Conservation (phyloP, 768 basidiomycete genomes). For the Calvatia gigantea region DNA sequence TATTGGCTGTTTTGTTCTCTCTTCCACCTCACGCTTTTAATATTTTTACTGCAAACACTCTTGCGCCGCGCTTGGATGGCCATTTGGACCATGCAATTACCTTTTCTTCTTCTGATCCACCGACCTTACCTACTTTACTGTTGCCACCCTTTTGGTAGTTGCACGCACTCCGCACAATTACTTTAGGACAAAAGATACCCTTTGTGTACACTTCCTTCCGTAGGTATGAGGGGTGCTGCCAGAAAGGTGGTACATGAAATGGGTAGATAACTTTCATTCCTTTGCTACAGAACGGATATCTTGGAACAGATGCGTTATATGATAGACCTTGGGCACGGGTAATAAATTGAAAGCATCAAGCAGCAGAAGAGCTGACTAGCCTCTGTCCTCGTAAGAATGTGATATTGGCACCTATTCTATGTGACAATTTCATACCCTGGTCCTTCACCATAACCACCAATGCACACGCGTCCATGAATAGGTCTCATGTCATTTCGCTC, state of each 20-base stretch:
- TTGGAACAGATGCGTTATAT: background rate
- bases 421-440: too few species aligned
- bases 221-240: background rate
- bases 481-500: too few species aligned
- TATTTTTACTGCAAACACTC: background rate
- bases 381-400: too few species aligned
- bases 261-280: constrained; percentile 2
- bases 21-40: constrained; percentile 6
- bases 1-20: constrained; percentile 6
- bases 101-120: constrained; percentile 3
- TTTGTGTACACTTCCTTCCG: background rate
- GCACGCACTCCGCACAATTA: constrained; percentile 3
- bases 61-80: background rate
- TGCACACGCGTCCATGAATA: too few species aligned
- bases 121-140: constrained; percentile 7
- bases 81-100: constrained; percentile 12
- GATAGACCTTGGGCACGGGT: constrained; percentile 3
- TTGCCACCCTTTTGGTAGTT: background rate
- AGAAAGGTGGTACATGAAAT: background rate
- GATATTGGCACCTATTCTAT: too few species aligned
- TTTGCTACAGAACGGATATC: background rate
- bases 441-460: too few species aligned
- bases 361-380: background rate
- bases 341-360: background rate
- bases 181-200: constrained; percentile 7